Evolutionary conservation across 768 basidiomycete species (phyloP), one percentile per base, ranked within the genome.

Genomic region (Pholiota molesta): DNA sequence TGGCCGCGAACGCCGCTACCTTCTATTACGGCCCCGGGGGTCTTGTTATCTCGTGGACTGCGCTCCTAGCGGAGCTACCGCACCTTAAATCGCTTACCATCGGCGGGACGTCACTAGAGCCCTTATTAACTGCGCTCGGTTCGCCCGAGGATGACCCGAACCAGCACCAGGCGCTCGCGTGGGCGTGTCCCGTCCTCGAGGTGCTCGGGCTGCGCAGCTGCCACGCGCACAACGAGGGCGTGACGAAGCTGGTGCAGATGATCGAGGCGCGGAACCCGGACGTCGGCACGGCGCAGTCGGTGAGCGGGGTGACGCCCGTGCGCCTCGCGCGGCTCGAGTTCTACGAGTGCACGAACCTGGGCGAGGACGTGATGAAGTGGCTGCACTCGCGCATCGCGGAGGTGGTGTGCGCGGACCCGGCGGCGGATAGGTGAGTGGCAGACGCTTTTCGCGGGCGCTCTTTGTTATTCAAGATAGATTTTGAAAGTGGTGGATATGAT

Each of bases 221-320:
- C 68, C 85, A 87, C 68, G 78, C 83, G 23, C 87, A 88, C 66
- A 80, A 79, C 33, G 89, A 90, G 55, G 86, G 84, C 28, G 83
- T 90, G 26, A 78, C 79, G 55, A 88, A 87, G 73, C 80, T 92
- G 19, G 88, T 93, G 26, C 83, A 85, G 70, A 81, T 91, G 75
- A 81, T 93, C 21, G 89, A 91, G 52, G 82, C 83, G 59, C 78
- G 91, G 55, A 92, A 92, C 69, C 91, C 91, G 0, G 80, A 78
- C 54, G 69, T 73, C 49, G 74, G 70, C 26, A 71, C 68, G 13
- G 73, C 77, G 37, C 65, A 65, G 52, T 54, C 60, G 16, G 78
- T 78, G 49, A 77, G 76, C 28, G 83, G 82, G 0, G 81, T 81
- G n/a, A 74, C 78, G 9, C 87, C 87, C 0, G 75, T 75, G 63